phyloP scores from a whole-genome alignment of 2,329 filamentous ascomycete genomes.

The Colletotrichum phormii region DNA sequence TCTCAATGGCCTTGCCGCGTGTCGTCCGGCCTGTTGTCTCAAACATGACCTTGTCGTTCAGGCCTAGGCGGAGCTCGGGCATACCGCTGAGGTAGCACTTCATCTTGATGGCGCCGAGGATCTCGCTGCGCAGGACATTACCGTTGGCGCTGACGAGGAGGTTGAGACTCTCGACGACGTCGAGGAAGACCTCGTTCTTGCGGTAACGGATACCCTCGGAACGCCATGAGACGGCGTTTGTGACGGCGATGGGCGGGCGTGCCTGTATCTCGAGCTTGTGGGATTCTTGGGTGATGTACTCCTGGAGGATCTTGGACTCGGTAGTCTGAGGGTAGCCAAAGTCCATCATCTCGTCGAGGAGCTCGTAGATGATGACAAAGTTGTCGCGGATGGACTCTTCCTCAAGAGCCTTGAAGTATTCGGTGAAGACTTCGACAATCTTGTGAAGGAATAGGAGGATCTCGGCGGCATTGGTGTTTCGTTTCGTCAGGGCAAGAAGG shows the following conservation, averaged over 20 bases:
- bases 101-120: constrained; percentile 98
- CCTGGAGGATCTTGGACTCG: constrained; percentile 97
- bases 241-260: constrained; percentile 95
- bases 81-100: constrained; percentile 99
- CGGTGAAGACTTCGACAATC: constrained; percentile 98
- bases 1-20: constrained; percentile 96
- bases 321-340: constrained; percentile 99
- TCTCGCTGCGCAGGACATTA: constrained; percentile 95
- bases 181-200: constrained; percentile 99
- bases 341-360: constrained; percentile 99
- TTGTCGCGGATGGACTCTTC: constrained; percentile 99
- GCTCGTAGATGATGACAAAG: constrained; percentile 98
- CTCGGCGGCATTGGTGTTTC: constrained; percentile 98
- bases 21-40: constrained; percentile 96
- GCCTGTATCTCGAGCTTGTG: constrained; percentile 98
- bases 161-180: constrained; percentile 96
- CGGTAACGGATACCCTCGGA: constrained; percentile 98
- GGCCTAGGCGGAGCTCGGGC: constrained; percentile 91
- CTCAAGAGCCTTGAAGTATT: constrained; percentile 99
- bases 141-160: constrained; percentile 93
- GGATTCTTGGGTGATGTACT: constrained; percentile 99
- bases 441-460: constrained; percentile 98
- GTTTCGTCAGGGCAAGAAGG: constrained; percentile 96
- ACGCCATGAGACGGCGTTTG: constrained; percentile 97
- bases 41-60: constrained; percentile 99